Evolutionary conservation across 371 early-diverging fungal species (phyloP).

Genomic region (Rhizopus microsporus): DNA sequence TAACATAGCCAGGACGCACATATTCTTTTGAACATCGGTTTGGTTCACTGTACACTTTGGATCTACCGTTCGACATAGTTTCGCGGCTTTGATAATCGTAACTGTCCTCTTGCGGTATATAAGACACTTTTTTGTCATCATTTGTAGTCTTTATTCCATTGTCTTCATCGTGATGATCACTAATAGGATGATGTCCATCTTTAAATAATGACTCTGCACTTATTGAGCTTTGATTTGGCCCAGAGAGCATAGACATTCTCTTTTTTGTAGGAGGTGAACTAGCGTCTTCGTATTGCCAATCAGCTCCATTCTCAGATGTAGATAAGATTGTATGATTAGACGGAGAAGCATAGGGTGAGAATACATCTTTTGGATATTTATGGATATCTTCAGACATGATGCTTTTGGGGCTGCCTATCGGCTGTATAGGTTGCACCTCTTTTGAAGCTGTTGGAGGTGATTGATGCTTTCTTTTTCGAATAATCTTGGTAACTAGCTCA

Average conservation of each 20-base stretch:
- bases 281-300: neutral
- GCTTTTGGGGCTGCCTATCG: slow-evolving; percentile 13
- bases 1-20: slow-evolving; percentile 13
- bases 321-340: neutral
- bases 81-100: slow-evolving; percentile 7
- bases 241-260: neutral
- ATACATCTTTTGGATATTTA: slow-evolving; percentile 1
- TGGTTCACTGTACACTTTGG: neutral
- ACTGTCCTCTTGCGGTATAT: neutral
- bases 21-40: slow-evolving; percentile 9
- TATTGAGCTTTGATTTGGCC: neutral
- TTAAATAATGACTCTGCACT: neutral
- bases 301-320: neutral
- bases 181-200: neutral
- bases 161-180: neutral
- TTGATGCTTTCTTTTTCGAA: slow-evolving; percentile 14
- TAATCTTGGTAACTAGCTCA: slow-evolving; percentile 21
- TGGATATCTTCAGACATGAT: slow-evolving; percentile 16
- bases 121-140: neutral
- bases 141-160: too few relatives aligned
- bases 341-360: slow-evolving; percentile 2
- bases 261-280: neutral
- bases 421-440: neutral
- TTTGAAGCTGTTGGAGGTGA: neutral
- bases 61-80: neutral